Percentiles rank a stretch among this genome's conserved stretches.
These are phyloP conservation scores for Globisporangium iwayamae DNA, from an alignment of 352 stramenopile species.

Conservation along the genomic window DNA sequence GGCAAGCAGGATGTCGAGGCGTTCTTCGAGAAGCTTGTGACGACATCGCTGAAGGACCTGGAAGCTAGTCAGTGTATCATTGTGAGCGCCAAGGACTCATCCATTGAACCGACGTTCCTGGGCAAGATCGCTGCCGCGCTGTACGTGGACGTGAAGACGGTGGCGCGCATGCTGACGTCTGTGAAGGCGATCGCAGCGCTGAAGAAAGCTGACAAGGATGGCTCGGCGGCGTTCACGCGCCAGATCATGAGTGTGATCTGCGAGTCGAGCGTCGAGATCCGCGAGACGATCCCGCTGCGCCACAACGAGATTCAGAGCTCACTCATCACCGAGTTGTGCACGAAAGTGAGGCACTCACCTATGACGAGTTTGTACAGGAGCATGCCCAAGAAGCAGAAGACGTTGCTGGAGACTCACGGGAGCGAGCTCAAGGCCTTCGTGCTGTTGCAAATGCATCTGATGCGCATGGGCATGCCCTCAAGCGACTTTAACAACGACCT, in stretches of 20 bases:
- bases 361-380: constrained; percentile 48
- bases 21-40: constrained; percentile 87
- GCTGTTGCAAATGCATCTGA: constrained; percentile 95
- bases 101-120: constrained; percentile 78
- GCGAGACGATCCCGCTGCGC: constrained; percentile 92
- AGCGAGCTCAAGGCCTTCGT: constrained; percentile 83
- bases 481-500: constrained; percentile 98
- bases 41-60: constrained; percentile 76
- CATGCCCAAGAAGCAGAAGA: constrained; percentile 46
- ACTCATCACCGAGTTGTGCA: constrained; percentile 48
- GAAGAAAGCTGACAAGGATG: constrained; percentile 18
- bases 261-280: constrained; percentile 88
- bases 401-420: constrained; percentile 69
- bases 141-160: constrained; percentile 93
- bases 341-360: constrained; percentile 55
- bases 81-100: constrained; percentile 32
- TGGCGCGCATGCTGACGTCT: constrained; percentile 61
- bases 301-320: constrained; percentile 96
- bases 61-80: constrained; percentile 85
- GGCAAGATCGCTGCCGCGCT: constrained; percentile 94
- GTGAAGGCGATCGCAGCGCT: constrained; percentile 22
- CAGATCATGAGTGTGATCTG: constrained; percentile 54
- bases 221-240: constrained; percentile 18
- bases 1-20: constrained; percentile 39
- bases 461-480: constrained; percentile 91